phyloP scores from a whole-genome alignment of 2,329 filamentous ascomycete species.

The Moelleriella libera region DNA sequence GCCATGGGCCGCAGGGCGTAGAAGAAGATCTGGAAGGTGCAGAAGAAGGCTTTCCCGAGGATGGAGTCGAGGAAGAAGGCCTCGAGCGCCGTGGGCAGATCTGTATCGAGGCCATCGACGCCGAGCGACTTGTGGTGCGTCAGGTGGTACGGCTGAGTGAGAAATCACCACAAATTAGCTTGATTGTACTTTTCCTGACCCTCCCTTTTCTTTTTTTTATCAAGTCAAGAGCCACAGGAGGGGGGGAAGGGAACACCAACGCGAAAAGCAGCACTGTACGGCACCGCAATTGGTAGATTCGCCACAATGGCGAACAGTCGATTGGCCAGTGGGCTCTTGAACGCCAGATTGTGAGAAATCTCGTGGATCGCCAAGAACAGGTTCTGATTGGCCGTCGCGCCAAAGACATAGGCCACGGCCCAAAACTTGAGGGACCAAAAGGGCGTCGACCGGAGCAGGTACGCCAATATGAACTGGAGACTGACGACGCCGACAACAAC shows the following conservation, averaged over 20 bases:
- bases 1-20: slow-evolving; percentile 94
- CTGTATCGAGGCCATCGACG: slow-evolving; percentile 89
- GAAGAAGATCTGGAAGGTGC: slow-evolving; percentile 98
- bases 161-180: not conserved
- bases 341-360: slow-evolving; percentile 95
- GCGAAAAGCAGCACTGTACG: slow-evolving; percentile 91
- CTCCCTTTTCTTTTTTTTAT: too few species aligned
- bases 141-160: slow-evolving; percentile 74
- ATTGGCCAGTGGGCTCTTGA: slow-evolving; percentile 68
- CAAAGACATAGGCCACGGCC: slow-evolving; percentile 76
- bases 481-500: slow-evolving; percentile 72
- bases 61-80: slow-evolving; percentile 89
- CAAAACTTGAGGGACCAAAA: slow-evolving; percentile 79
- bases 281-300: slow-evolving; percentile 88
- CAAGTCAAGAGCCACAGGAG: not conserved
- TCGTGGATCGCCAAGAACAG: slow-evolving; percentile 97
- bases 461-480: slow-evolving; percentile 68
- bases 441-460: slow-evolving; percentile 59
- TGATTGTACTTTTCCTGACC: not conserved
- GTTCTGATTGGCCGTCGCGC: slow-evolving; percentile 95
- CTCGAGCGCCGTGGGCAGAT: slow-evolving; percentile 84
- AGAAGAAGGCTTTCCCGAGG: slow-evolving; percentile 95
- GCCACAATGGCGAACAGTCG: slow-evolving; percentile 81
- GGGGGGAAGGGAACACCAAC: slow-evolving; percentile 30
- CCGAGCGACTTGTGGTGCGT: slow-evolving; percentile 98